Evolutionary conservation across 108 stramenopile species (phyloP), one percentile per base, ranked within the genome.

Genomic region (Cyclotella sp.): DNA sequence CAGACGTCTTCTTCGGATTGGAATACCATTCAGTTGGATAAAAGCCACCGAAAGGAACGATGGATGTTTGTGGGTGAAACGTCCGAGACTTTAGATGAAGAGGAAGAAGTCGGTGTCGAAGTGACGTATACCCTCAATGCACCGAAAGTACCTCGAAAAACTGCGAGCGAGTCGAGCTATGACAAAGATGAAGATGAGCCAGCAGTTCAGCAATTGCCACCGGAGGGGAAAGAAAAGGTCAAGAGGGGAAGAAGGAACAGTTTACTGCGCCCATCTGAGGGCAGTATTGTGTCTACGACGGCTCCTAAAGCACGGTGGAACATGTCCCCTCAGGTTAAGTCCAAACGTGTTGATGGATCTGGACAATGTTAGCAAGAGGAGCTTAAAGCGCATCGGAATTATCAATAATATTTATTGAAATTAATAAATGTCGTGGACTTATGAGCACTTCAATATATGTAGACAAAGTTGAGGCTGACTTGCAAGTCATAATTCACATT

Each of bases 91-190:
- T 30, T 30, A 29, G 26, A 74, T 41, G 13, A 74, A 44, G 51
- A 64, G 52, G 67, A 47, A 55, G 64, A 76, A 49, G 46, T 55
- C 59, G 39, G 73, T 45, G 73, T 75, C 16, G 73, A 75, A 54
- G 73, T 75, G 16, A n/a, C 62, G 0, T 75, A 63, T 43, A 51
- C 63, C 39, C 60, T 63, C 39, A 24, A 14, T 42, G 29, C 63
- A 26, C 67, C 67, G 34, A 34, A 64, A 34, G 43, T 45, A 3
- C 63, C 13, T 2, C 27, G 63, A 41, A 64, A 40, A 27, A 34
- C 24, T 0, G 1, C 55, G 1, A 24, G 1, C 55, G 26, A 13
- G n/a, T n/a, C 47, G n/a, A 49, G 15, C 47, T 7, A 49, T 49
- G 47, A 49, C 1, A 26, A 26, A 24, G 26, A 58, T 58, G 55